A percentile compares a stretch with the other conserved stretches of the same genome.
Conservation (phyloP, 495 filamentous ascomycete species). For the Tetracladium setigerum region DNA sequence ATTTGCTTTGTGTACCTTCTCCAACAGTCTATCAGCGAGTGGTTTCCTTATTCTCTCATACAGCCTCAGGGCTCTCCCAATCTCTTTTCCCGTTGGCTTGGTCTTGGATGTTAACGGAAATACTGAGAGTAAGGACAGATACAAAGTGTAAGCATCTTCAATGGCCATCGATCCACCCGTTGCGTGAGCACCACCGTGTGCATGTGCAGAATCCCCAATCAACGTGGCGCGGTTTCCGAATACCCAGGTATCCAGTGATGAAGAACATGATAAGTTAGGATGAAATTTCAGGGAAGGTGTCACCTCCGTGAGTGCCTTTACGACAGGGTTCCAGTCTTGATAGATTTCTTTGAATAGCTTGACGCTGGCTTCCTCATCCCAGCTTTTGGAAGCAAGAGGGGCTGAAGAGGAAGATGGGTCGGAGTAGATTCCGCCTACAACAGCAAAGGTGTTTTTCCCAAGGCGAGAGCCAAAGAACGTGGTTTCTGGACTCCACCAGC, state of each 20-base stretch:
- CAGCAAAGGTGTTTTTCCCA: conserved; percentile 34
- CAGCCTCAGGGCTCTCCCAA: conserved; percentile 26
- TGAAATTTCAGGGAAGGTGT: conserved; percentile 36
- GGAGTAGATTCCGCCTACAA: conserved; percentile 35
- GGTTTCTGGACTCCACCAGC: conserved; percentile 40
- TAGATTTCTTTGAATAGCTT: conserved; percentile 32
- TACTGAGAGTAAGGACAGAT: conserved; percentile 19
- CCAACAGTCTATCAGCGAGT: conserved; percentile 33
- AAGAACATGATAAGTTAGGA: conserved; percentile 33
- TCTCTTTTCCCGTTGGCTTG: conserved; percentile 17
- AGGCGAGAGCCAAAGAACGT: conserved; percentile 41
- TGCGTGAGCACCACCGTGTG: conserved; percentile 42
- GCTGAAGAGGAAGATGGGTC: conserved; percentile 27
- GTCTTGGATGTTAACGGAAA: conserved; percentile 13
- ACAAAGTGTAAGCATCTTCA: conserved; percentile 34
- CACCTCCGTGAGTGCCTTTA: conserved; percentile 32
- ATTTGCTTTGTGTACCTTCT: conserved; percentile 32
- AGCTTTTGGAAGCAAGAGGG: conserved; percentile 9
- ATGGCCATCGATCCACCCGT: conserved; percentile 44
- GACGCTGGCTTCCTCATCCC: conserved; percentile 34
- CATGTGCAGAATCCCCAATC: conserved; percentile 41
- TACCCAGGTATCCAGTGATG: conserved; percentile 34
- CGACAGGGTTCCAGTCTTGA: conserved; percentile 37
- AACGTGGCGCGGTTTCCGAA: conserved; percentile 32
- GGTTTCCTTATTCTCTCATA: conserved; percentile 35